Base-by-base conservation (phyloP, 495 filamentous ascomycete genomes). In the Sphaerosporella brunnea region DNA sequence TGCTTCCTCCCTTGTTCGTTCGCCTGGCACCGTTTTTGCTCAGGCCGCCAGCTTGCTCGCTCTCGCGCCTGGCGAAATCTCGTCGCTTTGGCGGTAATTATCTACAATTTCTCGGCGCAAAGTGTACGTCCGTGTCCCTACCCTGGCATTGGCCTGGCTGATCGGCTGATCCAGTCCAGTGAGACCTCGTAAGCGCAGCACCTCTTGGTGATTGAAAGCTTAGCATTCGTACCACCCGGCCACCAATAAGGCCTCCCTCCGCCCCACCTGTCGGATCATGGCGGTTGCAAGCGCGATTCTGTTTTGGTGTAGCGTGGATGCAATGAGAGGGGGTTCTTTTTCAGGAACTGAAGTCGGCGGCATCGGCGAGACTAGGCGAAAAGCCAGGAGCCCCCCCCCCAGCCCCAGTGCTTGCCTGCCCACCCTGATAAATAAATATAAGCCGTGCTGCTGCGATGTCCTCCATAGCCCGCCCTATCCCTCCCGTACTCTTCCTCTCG, bases 161-260 rank as follows among this genome's bases (percentile, higher is more conserved):
- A 4, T 43, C 13, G 23, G 20, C 9, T 18, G 20, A 40, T 43
- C 21, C 3, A 43, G 3, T 10, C 23, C 13, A 43, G 9, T 43
- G 24, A 18, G 2, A 10, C 18, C 3, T 24, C 40, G 20, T 26
- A 11, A 23, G 13, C 10, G 24, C 23, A 26, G 40, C 40, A 19
- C 40, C 40, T 43, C 20, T 13, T 11, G 20, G 20, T 43, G 40
- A 43, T 43, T 13, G 40, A 43, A 43, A 43, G 40, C 40, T 43
- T 43, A 43, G 40, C 40, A 43, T 43, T 26, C 20, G 40, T 43
- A 13, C 40, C 20, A 43, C 40, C 40, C 19, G 23, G 40, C 13
- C 40, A 26, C 11, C 3, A 43, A 43, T 43, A 4, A 43, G 26
- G 40, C 40, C 40, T 26, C 23, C 13, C 20, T 13, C 24, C 40